Evolutionary conservation across 1,284 basidiomycete species (phyloP).

Genomic region (Heterobasidion parviporum): DNA sequence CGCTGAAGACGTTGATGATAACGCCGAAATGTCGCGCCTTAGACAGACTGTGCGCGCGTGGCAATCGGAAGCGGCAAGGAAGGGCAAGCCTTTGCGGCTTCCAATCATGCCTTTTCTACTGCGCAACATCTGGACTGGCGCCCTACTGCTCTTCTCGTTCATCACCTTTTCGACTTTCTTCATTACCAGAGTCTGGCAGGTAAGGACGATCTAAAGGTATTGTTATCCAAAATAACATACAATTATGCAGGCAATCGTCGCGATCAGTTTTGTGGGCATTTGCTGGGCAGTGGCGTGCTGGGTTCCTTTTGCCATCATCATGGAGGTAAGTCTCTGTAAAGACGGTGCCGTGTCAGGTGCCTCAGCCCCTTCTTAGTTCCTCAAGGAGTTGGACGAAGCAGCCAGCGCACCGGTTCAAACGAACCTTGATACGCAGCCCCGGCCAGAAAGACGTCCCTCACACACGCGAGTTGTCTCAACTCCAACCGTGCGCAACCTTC

Average conservation of each 20-base stretch:
- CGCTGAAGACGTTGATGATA: slow-evolving; percentile 63
- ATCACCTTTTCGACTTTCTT: slow-evolving; percentile 82
- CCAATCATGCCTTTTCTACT: slow-evolving; percentile 85
- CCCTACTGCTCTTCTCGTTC: slow-evolving; percentile 69
- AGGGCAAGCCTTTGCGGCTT: slow-evolving; percentile 64
- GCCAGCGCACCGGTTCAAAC: not conserved
- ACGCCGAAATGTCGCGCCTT: slow-evolving; percentile 63
- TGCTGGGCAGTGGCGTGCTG: slow-evolving; percentile 95
- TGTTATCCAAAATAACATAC: not conserved
- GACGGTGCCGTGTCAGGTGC: not conserved
- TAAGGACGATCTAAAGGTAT: slow-evolving; percentile 12
- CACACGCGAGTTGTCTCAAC: slow-evolving; percentile 40
- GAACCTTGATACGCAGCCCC: not conserved
- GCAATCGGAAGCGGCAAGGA: slow-evolving; percentile 71
- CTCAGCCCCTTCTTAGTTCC: slow-evolving; percentile 40
- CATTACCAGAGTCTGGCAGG: slow-evolving; percentile 67
- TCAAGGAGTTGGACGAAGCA: slow-evolving; percentile 62
- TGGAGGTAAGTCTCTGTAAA: slow-evolving; percentile 56
- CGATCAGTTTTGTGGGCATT: slow-evolving; percentile 81
- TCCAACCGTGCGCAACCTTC: slow-evolving; percentile 22
- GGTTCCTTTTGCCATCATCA: slow-evolving; percentile 87
- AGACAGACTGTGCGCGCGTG: slow-evolving; percentile 68
- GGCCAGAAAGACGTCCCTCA: slow-evolving; percentile 23
- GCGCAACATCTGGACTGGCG: slow-evolving; percentile 87
- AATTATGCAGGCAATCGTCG: slow-evolving; percentile 12